A percentile compares a stretch with the other conserved stretches of the same genome.
These are phyloP conservation scores for Selaginella moellendorffii DNA, from an alignment of 75 land plant genomes.

Conservation along the genomic window DNA sequence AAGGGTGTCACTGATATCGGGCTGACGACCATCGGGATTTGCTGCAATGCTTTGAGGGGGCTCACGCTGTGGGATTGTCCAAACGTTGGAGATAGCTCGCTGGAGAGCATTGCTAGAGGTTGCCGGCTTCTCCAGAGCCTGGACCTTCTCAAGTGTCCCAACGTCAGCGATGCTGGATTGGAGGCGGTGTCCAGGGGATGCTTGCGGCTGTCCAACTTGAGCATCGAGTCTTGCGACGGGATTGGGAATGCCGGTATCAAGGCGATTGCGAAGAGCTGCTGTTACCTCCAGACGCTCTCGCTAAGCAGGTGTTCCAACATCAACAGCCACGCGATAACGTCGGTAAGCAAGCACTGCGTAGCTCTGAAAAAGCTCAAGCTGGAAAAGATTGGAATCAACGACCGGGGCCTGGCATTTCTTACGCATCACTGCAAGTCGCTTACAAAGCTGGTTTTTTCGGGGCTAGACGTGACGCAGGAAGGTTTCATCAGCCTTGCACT, in stretches of 20 bases:
- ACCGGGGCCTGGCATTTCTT: slow-evolving; percentile 48
- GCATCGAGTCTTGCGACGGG: slow-evolving; percentile 42
- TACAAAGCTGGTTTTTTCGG: not conserved
- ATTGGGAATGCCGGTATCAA: slow-evolving; percentile 47
- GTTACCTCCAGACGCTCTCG: slow-evolving; percentile 36
- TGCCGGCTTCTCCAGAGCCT: slow-evolving; percentile 58
- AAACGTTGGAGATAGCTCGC: slow-evolving; percentile 41
- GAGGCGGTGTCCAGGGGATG: slow-evolving; percentile 50
- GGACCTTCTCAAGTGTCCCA: slow-evolving; percentile 53
- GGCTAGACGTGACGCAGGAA: not conserved
- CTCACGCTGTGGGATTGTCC: slow-evolving; percentile 69
- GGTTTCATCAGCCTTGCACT: not conserved
- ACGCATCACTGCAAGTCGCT: slow-evolving; percentile 43
- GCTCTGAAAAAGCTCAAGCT: slow-evolving; percentile 53
- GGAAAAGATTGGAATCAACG: slow-evolving; percentile 39
- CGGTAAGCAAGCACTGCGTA: slow-evolving; percentile 29
- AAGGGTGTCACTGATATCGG: slow-evolving; percentile 53
- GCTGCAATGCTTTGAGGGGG: slow-evolving; percentile 52
- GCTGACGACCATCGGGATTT: slow-evolving; percentile 47
- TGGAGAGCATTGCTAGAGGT: slow-evolving; percentile 52
- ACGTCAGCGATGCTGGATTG: slow-evolving; percentile 49
- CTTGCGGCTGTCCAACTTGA: slow-evolving; percentile 35
- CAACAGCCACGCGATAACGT: slow-evolving; percentile 52
- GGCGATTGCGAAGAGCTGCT: slow-evolving; percentile 42
- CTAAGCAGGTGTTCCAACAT: slow-evolving; percentile 23